phyloP scores from a whole-genome alignment of 2,329 filamentous ascomycete genomes.

The Fusarium goolgardi region DNA sequence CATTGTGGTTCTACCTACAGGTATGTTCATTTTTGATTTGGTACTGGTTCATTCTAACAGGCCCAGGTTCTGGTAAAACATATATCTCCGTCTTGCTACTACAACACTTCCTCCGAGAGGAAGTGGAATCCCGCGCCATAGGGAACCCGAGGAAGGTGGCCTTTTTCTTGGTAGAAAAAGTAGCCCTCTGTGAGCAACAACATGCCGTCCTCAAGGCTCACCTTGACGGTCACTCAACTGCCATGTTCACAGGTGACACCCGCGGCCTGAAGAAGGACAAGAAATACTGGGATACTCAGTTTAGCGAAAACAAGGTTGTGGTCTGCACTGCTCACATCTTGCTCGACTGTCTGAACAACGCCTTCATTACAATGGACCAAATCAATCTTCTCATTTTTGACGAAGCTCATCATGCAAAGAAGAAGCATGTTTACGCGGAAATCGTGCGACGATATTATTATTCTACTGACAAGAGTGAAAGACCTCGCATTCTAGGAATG shows the following conservation, averaged over 20 bases:
- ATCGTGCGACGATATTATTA: constrained; percentile 91
- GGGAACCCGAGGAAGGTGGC: constrained; percentile 73
- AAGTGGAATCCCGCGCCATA: constrained; percentile 74
- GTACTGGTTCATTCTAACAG: neutral
- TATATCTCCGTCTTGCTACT: constrained; percentile 92
- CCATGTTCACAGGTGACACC: constrained; percentile 80
- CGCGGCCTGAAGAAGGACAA: constrained; percentile 54
- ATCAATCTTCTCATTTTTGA: constrained; percentile 96
- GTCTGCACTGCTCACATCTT: constrained; percentile 94
- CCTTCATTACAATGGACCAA: constrained; percentile 81
- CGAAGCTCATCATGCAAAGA: constrained; percentile 96
- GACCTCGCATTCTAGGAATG: constrained; percentile 92
- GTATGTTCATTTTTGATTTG: constrained; percentile 51
- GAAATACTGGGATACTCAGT: constrained; percentile 64
- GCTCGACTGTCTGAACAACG: constrained; percentile 79
- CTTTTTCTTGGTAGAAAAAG: constrained; percentile 92
- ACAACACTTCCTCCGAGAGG: constrained; percentile 78
- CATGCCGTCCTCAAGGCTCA: constrained; percentile 84
- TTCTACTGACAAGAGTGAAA: constrained; percentile 57
- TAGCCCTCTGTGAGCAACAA: constrained; percentile 92
- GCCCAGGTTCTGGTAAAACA: constrained; percentile 86
- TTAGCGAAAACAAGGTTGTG: constrained; percentile 78
- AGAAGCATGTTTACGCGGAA: constrained; percentile 87
- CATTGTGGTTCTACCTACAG: constrained; percentile 95
- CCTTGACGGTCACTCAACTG: constrained; percentile 75